Conservation (phyloP, 208 protist species). For the Crithidia bombi region DNA sequence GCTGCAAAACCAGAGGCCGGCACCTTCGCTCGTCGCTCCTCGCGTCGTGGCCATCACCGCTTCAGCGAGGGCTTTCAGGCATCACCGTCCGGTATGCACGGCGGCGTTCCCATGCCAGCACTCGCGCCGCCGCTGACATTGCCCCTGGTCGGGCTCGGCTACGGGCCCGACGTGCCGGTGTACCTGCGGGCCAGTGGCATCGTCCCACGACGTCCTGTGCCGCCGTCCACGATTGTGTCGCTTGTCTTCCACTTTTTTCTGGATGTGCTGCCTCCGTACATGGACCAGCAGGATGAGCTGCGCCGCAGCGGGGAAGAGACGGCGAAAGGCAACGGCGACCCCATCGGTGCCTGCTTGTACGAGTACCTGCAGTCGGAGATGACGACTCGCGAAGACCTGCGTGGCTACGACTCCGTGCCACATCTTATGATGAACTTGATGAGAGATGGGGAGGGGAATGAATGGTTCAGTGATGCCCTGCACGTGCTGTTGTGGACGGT, state of each 20-base stretch:
- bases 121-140: constrained; percentile 16
- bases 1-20: neutral
- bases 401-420: constrained; percentile 36
- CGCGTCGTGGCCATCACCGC: constrained; percentile 7
- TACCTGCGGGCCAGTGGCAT: constrained; percentile 63
- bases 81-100: neutral
- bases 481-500: constrained; percentile 55
- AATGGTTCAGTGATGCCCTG: constrained; percentile 48
- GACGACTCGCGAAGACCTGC: constrained; percentile 18
- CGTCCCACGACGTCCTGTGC: constrained; percentile 46
- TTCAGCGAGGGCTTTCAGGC: constrained; percentile 1
- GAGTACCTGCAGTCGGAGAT: constrained; percentile 32
- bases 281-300: constrained; percentile 37
- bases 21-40: constrained; percentile 3
- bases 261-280: constrained; percentile 53
- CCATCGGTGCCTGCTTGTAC: constrained; percentile 17
- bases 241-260: constrained; percentile 79
- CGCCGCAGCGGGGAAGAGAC: neutral
- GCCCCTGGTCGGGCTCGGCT: constrained; percentile 60
- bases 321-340: neutral
- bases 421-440: constrained; percentile 79
- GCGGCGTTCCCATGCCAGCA: neutral
- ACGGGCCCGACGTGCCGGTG: constrained; percentile 38
- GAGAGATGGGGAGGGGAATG: constrained; percentile 38
- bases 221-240: constrained; percentile 28